Evolutionary conservation across 2,329 filamentous ascomycete species (phyloP).

Genomic region (Sarocladium brachiariae): DNA sequence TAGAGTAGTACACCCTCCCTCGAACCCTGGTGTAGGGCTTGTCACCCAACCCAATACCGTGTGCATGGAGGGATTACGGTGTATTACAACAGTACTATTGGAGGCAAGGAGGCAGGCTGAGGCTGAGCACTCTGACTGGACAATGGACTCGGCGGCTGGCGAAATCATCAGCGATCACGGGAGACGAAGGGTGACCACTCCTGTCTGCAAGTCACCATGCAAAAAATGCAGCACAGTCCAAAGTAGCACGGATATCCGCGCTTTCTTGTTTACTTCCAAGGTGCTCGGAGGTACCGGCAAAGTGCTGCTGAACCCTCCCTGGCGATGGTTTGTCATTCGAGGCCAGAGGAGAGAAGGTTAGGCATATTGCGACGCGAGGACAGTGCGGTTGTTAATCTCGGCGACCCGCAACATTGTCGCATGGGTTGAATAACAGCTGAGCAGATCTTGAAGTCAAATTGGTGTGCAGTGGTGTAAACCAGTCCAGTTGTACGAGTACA

Average conservation of each 20-base stretch:
- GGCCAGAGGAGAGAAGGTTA: neutral
- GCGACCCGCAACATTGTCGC: neutral
- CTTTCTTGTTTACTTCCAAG: too few species aligned
- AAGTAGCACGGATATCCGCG: too few species aligned
- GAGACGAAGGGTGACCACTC: neutral
- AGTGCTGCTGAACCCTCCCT: too few species aligned
- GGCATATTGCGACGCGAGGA: conserved; percentile 1
- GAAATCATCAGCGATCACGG: conserved; percentile 1
- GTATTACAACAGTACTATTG: too few species aligned
- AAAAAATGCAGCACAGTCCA: too few species aligned
- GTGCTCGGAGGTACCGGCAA: too few species aligned
- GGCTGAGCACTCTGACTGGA: neutral
- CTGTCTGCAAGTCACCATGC: neutral
- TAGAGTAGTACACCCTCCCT: neutral
- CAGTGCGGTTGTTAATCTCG: conserved; percentile 6
- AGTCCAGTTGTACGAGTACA: too few species aligned
- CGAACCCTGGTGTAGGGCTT: neutral
- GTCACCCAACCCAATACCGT: too few species aligned
- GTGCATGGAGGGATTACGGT: too few species aligned
- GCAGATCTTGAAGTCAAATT: neutral
- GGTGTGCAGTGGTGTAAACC: too few species aligned
- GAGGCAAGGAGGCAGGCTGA: neutral
- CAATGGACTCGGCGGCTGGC: neutral
- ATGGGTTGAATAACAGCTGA: neutral
- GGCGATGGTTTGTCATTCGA: too few species aligned